Evolutionary conservation across 2,329 filamentous ascomycete genomes (phyloP), one percentile per base, ranked within the genome.

Genomic region (Aspergillus proliferans): DNA sequence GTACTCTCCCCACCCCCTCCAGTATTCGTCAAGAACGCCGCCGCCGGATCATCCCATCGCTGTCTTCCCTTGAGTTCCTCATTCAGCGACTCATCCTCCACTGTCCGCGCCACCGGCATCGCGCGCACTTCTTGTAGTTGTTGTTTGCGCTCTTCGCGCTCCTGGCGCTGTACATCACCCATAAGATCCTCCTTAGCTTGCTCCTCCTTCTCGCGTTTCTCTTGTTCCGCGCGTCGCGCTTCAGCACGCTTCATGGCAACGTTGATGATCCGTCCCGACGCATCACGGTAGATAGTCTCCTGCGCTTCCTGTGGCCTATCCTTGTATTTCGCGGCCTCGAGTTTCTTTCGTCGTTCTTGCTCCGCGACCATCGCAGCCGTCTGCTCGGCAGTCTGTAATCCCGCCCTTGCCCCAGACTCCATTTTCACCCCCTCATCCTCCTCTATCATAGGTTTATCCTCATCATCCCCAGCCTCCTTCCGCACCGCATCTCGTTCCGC

Each of bases 21-120:
- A 59, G 63, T 78, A 71, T 71, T 80, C 62, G 63, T 75, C 66
- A 96, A 66, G 61, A 97, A 94, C 58, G 82, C 80, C 50, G 85
- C 85, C 70, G 94, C 94, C 1, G 93, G 93, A 71, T 98, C 93
- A 66, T 95, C 92, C 94, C 94, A 98, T 58, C 92, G 76, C 50
- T 84, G 79, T 61, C 80, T 73, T 48, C 83, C 83, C 72, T 83
- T 91, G 59, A 96, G 63, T 67, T 95, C 89, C 33, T 80, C 78
- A 59, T 98, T 98, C 76, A 98, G 76, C 45, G 87, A 85, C 58
- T 80, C 83, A 62, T 98, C 94, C 62, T 97, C 91, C n/a, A 81
- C 84, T 40, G 80, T 80, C 47, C 93, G 75, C 18, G 91, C 88
- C 46, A 98, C 70, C 0, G 82, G 80, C 84, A 97, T 86, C 50